These are phyloP conservation scores for Nicotiana benthamiana DNA, from an alignment of 257 asterid genomes.

Conservation along the genomic window DNA sequence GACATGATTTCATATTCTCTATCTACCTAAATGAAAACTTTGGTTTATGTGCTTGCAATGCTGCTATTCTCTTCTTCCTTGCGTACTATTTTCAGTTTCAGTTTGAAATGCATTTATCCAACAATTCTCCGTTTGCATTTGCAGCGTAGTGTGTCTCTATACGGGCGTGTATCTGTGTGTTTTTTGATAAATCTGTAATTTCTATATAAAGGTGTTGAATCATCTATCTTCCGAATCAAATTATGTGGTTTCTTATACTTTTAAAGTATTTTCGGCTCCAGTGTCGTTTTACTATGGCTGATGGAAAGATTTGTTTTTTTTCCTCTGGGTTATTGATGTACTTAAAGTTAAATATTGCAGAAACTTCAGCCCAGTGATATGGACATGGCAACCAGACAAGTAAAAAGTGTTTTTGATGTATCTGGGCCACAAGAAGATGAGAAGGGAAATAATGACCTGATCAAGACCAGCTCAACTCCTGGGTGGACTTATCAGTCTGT, in stretches of 20 bases:
- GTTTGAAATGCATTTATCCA: background rate
- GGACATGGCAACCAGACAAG: slow-evolving; percentile 27
- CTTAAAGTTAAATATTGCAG: slow-evolving; percentile 27
- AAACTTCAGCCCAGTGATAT: slow-evolving; percentile 42
- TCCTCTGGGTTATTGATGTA: slow-evolving; percentile 3
- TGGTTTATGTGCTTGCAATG: background rate
- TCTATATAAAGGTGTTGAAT: background rate
- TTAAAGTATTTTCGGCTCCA: background rate
- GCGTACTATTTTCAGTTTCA: background rate
- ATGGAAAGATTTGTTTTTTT: background rate
- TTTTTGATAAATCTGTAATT: background rate
- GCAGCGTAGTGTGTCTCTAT: background rate
- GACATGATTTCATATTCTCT: background rate
- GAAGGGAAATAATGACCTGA: slow-evolving; percentile 16
- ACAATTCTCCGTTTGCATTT: background rate
- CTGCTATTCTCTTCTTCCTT: background rate
- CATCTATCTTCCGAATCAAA: background rate
- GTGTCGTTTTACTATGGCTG: background rate
- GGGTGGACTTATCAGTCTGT: slow-evolving; percentile 43
- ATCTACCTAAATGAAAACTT: background rate
- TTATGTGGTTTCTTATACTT: background rate
- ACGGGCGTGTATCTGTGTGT: background rate
- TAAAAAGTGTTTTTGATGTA: slow-evolving; percentile 19
- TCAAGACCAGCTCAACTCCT: slow-evolving; percentile 25
- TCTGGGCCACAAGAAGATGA: slow-evolving; percentile 19